These are phyloP conservation scores for Phytophthora ramorum DNA, from an alignment of 352 stramenopile genomes.

Conservation along the genomic window DNA sequence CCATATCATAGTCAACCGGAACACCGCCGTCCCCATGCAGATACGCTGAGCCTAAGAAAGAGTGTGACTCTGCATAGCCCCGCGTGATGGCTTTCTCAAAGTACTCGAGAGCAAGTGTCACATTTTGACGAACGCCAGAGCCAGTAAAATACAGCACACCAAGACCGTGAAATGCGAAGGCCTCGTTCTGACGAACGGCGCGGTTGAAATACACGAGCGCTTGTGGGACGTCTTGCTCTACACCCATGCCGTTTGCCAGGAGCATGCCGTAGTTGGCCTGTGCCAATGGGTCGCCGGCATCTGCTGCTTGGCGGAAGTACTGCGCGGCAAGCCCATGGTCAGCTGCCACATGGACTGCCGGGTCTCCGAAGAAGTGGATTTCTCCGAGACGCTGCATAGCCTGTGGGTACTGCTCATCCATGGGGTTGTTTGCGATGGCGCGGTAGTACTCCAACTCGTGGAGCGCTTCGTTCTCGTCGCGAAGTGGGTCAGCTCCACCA, in stretches of 20 bases:
- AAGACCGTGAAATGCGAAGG: conserved; percentile 73
- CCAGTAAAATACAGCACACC: conserved; percentile 69
- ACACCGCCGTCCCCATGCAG: conserved; percentile 67
- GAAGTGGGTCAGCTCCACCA: conserved; percentile 14
- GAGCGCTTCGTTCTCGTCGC: conserved; percentile 49
- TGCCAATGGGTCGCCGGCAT: conserved; percentile 64
- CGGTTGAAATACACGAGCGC: conserved; percentile 69
- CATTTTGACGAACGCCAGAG: conserved; percentile 62
- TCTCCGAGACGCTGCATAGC: conserved; percentile 73
- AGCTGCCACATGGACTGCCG: conserved; percentile 54
- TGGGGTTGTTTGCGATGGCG: conserved; percentile 59
- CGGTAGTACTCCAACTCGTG: conserved; percentile 75
- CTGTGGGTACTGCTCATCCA: conserved; percentile 63
- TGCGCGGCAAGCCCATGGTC: conserved; percentile 56
- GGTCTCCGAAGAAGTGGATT: conserved; percentile 79
- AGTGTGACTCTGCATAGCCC: conserved; percentile 74
- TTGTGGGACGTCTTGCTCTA: conserved; percentile 60
- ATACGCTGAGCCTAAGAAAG: conserved; percentile 73
- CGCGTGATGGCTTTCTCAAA: conserved; percentile 65
- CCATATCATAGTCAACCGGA: conserved; percentile 45
- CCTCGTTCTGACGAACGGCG: conserved; percentile 59
- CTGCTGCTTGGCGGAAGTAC: conserved; percentile 74
- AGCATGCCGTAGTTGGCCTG: conserved; percentile 82
- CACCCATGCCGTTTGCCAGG: conserved; percentile 68
- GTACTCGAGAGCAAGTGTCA: conserved; percentile 60